phyloP scores from a whole-genome alignment of 73 alveolate genomes.

The Symbiodinium pilosum region DNA sequence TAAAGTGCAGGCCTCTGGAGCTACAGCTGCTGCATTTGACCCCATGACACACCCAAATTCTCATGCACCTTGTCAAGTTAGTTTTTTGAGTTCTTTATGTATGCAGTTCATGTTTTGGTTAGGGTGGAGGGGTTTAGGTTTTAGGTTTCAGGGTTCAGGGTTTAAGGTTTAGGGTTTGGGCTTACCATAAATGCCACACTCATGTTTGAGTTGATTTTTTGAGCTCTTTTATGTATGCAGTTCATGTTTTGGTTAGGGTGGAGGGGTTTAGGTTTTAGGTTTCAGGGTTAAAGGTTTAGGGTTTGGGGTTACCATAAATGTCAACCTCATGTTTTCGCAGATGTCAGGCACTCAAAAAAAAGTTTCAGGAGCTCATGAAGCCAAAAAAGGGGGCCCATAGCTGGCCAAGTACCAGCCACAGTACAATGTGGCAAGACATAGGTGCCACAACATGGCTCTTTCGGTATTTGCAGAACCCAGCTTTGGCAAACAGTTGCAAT shows the following conservation, averaged over 20 bases:
- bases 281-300: too few relatives aligned
- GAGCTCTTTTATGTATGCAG: too few relatives aligned
- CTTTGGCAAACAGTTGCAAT: background rate
- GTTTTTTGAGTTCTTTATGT: too few relatives aligned
- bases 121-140: too few relatives aligned
- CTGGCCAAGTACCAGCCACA: background rate
- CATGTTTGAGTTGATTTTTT: too few relatives aligned
- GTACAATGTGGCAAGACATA: background rate
- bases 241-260: too few relatives aligned
- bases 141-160: too few relatives aligned
- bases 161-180: too few relatives aligned
- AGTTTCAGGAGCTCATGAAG: background rate
- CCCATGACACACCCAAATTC: background rate
- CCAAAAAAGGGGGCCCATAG: background rate
- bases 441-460: background rate
- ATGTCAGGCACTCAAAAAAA: background rate
- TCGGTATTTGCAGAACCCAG: background rate
- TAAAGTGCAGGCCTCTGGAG: background rate
- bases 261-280: too few relatives aligned
- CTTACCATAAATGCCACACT: too few relatives aligned
- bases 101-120: too few relatives aligned
- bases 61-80: background rate
- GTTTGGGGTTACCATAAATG: too few relatives aligned
- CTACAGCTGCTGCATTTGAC: background rate
- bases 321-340: background rate